Conservation (phyloP, 164 flowering plant species). For the Houttuynia cordata region DNA sequence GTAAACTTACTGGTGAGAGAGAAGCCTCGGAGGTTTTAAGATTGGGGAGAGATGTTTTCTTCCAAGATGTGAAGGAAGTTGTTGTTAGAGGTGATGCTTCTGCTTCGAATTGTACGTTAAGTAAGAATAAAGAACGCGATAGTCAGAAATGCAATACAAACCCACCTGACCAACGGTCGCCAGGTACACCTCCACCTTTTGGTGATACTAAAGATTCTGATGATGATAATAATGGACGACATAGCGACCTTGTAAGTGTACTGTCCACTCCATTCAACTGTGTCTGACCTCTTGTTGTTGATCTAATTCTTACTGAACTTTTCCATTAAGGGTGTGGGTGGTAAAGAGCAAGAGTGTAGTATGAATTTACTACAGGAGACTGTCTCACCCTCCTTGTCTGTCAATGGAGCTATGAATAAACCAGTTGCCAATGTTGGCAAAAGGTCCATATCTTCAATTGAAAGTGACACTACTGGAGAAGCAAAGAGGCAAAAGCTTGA, state of each 20-base stretch:
- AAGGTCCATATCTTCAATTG: background rate
- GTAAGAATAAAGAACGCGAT: conserved; percentile 4
- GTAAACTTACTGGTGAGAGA: background rate
- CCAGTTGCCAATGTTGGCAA: background rate
- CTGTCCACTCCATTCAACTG: background rate
- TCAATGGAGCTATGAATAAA: background rate
- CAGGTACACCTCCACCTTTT: conserved; percentile 45
- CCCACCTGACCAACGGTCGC: conserved; percentile 19
- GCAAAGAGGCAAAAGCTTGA: conserved; percentile 7
- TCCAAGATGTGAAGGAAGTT: background rate
- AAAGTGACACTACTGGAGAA: background rate
- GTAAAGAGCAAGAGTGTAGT: background rate
- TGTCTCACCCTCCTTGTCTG: background rate
- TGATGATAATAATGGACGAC: conserved; percentile 25
- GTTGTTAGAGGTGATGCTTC: background rate
- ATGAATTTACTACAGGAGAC: background rate
- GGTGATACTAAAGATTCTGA: conserved; percentile 34
- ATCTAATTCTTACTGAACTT: background rate
- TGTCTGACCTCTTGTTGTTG: background rate
- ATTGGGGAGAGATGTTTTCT: background rate
- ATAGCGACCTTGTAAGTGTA: conserved; percentile 27
- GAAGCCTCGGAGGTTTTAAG: background rate
- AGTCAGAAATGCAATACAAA: conserved; percentile 14
- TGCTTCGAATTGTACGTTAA: background rate
- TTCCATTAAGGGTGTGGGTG: background rate